Percentiles rank a stretch among this genome's conserved stretches.
Conservation (phyloP, 2,329 filamentous ascomycete genomes). For the Epichloe brachyelytri region DNA sequence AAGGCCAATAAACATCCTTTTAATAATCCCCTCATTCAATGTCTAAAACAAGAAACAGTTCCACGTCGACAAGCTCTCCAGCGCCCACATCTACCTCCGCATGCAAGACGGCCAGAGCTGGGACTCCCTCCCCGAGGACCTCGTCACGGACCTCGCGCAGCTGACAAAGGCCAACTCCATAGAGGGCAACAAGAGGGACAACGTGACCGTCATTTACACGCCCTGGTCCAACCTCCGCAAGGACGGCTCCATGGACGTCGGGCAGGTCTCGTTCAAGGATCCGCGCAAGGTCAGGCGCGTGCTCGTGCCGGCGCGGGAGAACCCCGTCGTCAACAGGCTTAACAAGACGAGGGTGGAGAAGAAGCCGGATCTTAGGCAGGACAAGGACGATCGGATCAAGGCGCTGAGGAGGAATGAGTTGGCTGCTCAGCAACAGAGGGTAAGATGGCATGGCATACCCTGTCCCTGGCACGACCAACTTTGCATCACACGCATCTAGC, state of each 20-base stretch:
- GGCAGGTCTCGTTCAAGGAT: slow-evolving; percentile 92
- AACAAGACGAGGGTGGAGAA: slow-evolving; percentile 93
- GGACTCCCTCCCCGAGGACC: slow-evolving; percentile 63
- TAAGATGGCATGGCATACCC: slow-evolving; percentile 18
- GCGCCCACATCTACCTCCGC: slow-evolving; percentile 90
- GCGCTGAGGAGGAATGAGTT: slow-evolving; percentile 62
- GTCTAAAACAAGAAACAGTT: slow-evolving; percentile 45
- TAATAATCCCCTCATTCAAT: no score
- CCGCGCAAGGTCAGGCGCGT: slow-evolving; percentile 72
- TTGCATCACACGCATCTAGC: slow-evolving; percentile 1
- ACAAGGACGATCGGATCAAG: slow-evolving; percentile 64
- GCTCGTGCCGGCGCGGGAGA: slow-evolving; percentile 69
- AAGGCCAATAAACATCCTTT: background rate
- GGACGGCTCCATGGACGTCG: slow-evolving; percentile 87
- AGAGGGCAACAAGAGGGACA: slow-evolving; percentile 98
- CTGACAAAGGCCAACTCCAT: slow-evolving; percentile 98
- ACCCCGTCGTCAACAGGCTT: slow-evolving; percentile 87
- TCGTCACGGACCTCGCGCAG: slow-evolving; percentile 85
- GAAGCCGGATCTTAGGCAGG: slow-evolving; percentile 68
- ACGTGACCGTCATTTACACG: slow-evolving; percentile 92
- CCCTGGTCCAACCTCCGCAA: slow-evolving; percentile 96
- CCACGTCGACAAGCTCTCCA: slow-evolving; percentile 94
- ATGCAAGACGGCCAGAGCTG: slow-evolving; percentile 66
- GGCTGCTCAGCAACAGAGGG: slow-evolving; percentile 46
- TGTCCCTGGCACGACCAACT: background rate